A percentile compares a stretch with the other conserved stretches of the same genome.
Evolutionary conservation across 345 rosid species (phyloP).

Genomic region (Hibiscus trionum): DNA sequence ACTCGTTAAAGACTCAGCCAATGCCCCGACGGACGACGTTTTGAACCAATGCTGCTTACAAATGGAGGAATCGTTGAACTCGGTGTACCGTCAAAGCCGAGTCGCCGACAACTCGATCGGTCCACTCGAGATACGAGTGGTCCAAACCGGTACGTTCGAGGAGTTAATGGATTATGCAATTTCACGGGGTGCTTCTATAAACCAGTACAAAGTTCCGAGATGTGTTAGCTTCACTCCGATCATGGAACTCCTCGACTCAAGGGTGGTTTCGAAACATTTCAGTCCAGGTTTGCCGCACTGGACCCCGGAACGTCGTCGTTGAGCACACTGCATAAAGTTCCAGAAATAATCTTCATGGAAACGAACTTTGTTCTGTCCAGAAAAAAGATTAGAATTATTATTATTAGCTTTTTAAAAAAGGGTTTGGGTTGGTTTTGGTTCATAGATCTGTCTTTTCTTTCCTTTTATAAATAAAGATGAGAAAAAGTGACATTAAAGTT

Average conservation of each 20-base stretch:
- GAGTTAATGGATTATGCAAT: conserved; percentile 92
- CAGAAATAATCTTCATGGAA: background rate
- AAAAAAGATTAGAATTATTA: background rate
- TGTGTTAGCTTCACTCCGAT: conserved; percentile 82
- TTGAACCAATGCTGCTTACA: conserved; percentile 55
- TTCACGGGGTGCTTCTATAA: conserved; percentile 82
- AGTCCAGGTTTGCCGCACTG: conserved; percentile 66
- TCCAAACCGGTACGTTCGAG: conserved; percentile 73
- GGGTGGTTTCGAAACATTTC: conserved; percentile 62
- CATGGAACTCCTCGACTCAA: conserved; percentile 62
- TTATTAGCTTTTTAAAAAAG: background rate
- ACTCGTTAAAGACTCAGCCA: conserved; percentile 29
- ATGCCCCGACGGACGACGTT: conserved; percentile 35
- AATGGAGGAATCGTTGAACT: conserved; percentile 74
- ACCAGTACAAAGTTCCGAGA: conserved; percentile 80
- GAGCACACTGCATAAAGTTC: background rate
- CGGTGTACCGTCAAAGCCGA: conserved; percentile 79
- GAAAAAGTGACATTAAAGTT: conserved; percentile 4
- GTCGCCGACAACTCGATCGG: conserved; percentile 78
- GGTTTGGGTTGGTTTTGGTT: background rate
- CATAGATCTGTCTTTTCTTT: background rate
- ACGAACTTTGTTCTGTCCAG: background rate
- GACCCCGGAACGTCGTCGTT: conserved; percentile 47
- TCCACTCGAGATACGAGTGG: conserved; percentile 77
- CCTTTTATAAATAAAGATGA: conserved; percentile 7